Base-by-base conservation (phyloP, 2,329 filamentous ascomycete genomes). In the Aspergillus uvarum region DNA sequence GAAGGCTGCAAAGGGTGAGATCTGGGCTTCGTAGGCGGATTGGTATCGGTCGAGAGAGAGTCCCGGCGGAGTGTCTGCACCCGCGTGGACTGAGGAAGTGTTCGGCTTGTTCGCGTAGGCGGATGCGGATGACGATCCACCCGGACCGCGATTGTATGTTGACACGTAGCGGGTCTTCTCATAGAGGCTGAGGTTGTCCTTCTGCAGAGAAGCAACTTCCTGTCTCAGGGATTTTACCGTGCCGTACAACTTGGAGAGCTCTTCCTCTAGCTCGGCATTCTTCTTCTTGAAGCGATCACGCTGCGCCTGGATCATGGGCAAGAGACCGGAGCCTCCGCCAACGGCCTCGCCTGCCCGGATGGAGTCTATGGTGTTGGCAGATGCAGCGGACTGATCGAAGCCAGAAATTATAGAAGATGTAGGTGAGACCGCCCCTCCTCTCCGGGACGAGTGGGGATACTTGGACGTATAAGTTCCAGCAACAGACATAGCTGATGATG, bases 351-450 rank as follows among this genome's bases (percentile, higher is more conserved):
- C 90, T 2, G 83, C 83, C 32, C 86, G 83, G 24, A 89, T 78
- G 6, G 84, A 79, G 44, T 88, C 85, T 65, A 88, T 79, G 14
- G 80, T 81, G 42, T 78, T 79, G 38, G 74, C 73, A 21, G 77
- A 80, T 51, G 77, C 74, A 47, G 80, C 81, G 48, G 86, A 83
- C 22, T 90, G 88, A 70, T 96, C 91, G 72, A 97, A 92, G n/a
- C 95, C 95, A 61, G 93, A 97, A 69, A 99, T 98, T 69, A 99
- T 98, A 21, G 94, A 98, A 4, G 94, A 98, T 1, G 95, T 98
- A 0, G 95, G 96, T 2, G 95, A 98, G 16, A 89, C 85, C 53
- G 83, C 81, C 47, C 89, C 85, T 31, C 89, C 85, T 32, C 89
- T 86, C 68, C 87, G 86, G 52, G 90, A 85, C 44, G 90, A 87